These are phyloP conservation scores for Apiospora marii DNA, from an alignment of 2,329 filamentous ascomycete genomes.

Conservation along the genomic window DNA sequence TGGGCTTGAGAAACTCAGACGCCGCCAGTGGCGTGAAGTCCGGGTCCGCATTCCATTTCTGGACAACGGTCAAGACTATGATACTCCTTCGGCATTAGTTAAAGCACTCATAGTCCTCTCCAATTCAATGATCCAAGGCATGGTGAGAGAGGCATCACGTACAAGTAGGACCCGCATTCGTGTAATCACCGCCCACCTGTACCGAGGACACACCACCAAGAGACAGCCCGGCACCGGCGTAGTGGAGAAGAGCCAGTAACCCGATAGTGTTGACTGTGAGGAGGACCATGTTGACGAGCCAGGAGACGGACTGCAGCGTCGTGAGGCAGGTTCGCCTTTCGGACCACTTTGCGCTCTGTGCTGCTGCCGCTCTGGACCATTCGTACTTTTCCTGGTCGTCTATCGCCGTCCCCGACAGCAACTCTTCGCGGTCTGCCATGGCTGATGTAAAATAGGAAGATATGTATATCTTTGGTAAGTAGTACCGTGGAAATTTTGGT, in stretches of 20 bases:
- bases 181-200: slow-evolving; percentile 13
- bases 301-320: neutral
- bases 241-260: neutral
- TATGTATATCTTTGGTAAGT: neutral
- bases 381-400: neutral
- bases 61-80: slow-evolving; percentile 42
- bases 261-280: neutral
- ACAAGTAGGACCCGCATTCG: neutral
- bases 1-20: slow-evolving; percentile 46
- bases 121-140: neutral
- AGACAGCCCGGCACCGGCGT: neutral
- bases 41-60: slow-evolving; percentile 45
- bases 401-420: neutral
- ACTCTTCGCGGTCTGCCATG: slow-evolving; percentile 1
- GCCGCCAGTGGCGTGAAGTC: slow-evolving; percentile 47
- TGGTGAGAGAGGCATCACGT: neutral
- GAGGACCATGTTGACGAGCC: slow-evolving; percentile 9
- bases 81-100: neutral
- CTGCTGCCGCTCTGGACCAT: neutral
- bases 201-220: neutral
- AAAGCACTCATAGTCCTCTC: neutral
- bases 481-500: neutral
- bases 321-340: neutral
- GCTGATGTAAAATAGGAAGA: neutral
- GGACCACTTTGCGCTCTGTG: neutral